Evolutionary conservation across 441 rosid species (phyloP), one percentile per base, ranked within the genome.

Genomic region (Populus tomentosa): DNA sequence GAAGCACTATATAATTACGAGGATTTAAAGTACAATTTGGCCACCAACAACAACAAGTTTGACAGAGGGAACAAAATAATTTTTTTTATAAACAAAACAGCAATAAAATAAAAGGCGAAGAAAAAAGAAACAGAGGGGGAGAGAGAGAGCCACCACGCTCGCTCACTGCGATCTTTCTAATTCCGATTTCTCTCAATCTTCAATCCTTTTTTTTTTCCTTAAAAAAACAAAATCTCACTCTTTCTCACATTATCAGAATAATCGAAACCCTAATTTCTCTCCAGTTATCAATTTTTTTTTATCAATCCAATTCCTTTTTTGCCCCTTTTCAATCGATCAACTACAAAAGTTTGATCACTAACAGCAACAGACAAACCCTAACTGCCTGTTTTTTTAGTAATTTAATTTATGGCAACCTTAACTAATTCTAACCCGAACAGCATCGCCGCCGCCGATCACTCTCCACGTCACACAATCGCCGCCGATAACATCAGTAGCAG

Each of bases 331-430:
- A 26, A 56, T 32, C 66, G 61, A 72, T 72, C 72, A 72, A 23
- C 80, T 10, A 4, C 50, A 33, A 33, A 28, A 14, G 66, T 32
- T 50, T 10, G 42, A 46, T 67, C 79, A 62, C 30, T 56, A 67
- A 61, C 76, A 8, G 76, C 56, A 38, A 73, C 85, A 77, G 73
- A 75, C 67, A 73, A 86, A 77, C 80, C 86, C 83, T 82, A 74
- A 68, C 72, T 73, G 38, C 10, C 21, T 81, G 53, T 68, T 18
- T 56, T 74, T 6, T 32, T 20, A 46, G 56, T 75, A 72, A 65
- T 65, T 59, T 35, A 42, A 26, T 71, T 69, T 8, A 84, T 85
- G 85, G 84, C 87, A 74, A 78, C 83, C 7, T 80, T 84, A 13
- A 76, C 71, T 67, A 79, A 68, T 56, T 70, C 79, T 71, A 82